phyloP scores from a whole-genome alignment of 2,329 filamentous ascomycete genomes.

The Lojkania enalia region DNA sequence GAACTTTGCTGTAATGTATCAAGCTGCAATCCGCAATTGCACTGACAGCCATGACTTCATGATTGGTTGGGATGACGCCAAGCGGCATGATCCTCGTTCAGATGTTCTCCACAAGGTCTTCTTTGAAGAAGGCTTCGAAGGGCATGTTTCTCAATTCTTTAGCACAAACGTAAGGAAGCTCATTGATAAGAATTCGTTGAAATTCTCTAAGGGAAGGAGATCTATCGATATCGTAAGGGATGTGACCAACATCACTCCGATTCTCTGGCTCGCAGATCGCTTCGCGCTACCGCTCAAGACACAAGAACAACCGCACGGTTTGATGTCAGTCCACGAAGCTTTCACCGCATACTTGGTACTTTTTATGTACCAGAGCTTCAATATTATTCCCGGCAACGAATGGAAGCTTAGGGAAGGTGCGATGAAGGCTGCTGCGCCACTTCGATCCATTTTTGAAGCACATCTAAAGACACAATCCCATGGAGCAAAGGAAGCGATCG shows the following conservation, averaged over 20 bases:
- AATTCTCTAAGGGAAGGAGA: slow-evolving; percentile 49
- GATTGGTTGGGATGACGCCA: slow-evolving; percentile 51
- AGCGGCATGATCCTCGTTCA: slow-evolving; percentile 45
- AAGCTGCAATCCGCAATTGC: slow-evolving; percentile 47
- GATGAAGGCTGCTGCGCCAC: slow-evolving; percentile 43
- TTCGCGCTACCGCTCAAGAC: slow-evolving; percentile 72
- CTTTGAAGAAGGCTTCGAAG: slow-evolving; percentile 51
- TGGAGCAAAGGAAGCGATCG: slow-evolving; percentile 47
- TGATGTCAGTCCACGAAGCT: slow-evolving; percentile 52
- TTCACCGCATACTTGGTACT: slow-evolving; percentile 52
- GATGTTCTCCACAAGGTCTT: slow-evolving; percentile 51
- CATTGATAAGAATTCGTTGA: slow-evolving; percentile 53
- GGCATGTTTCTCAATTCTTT: slow-evolving; percentile 51
- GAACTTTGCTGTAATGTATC: slow-evolving; percentile 53
- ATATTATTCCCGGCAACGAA: slow-evolving; percentile 54
- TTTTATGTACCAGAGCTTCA: slow-evolving; percentile 59
- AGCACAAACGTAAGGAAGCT: slow-evolving; percentile 48
- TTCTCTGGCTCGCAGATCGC: slow-evolving; percentile 64
- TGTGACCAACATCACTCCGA: slow-evolving; percentile 68
- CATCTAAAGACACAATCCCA: slow-evolving; percentile 51
- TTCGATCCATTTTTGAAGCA: slow-evolving; percentile 48
- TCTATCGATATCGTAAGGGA: slow-evolving; percentile 63
- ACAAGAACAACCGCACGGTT: slow-evolving; percentile 60
- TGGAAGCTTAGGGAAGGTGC: slow-evolving; percentile 54
- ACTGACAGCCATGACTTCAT: slow-evolving; percentile 54